Conservation (phyloP, 179 eudicot species). For the Kewa caespitosa region DNA sequence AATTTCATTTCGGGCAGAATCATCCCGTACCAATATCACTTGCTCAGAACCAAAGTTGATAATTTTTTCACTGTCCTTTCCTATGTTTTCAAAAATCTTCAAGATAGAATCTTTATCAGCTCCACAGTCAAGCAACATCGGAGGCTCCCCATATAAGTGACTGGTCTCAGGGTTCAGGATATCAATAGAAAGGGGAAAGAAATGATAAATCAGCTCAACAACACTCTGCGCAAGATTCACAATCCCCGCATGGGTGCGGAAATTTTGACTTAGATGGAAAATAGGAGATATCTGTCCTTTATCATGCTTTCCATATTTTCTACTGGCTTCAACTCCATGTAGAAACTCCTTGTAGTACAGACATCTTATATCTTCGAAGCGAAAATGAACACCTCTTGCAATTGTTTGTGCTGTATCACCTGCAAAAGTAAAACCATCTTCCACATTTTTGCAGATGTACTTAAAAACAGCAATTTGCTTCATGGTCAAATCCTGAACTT, state of each 20-base stretch:
- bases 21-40: constrained; percentile 31
- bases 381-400: constrained; percentile 52
- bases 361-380: constrained; percentile 49
- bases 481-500: constrained; percentile 57
- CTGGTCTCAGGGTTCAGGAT: constrained; percentile 25
- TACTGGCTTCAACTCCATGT: constrained; percentile 8
- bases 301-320: constrained; percentile 18
- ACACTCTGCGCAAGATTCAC: constrained; percentile 30
- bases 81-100: constrained; percentile 10
- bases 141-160: constrained; percentile 25
- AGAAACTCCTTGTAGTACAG: constrained; percentile 47
- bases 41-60: constrained; percentile 31
- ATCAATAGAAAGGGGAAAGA: constrained; percentile 27
- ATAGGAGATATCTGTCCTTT: constrained; percentile 43
- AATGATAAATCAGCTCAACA: constrained; percentile 19
- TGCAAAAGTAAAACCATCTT: constrained; percentile 55
- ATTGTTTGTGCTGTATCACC: constrained; percentile 67
- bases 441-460: constrained; percentile 46
- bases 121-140: constrained; percentile 20
- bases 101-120: constrained; percentile 14
- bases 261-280: constrained; percentile 39
- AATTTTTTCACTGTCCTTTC: background rate
- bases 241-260: constrained; percentile 51
- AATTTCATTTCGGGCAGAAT: constrained; percentile 31
- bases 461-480: constrained; percentile 49